Evolutionary conservation across 805 yeast species (phyloP), one percentile per base, ranked within the genome.

Genomic region (Candida verbasci): DNA sequence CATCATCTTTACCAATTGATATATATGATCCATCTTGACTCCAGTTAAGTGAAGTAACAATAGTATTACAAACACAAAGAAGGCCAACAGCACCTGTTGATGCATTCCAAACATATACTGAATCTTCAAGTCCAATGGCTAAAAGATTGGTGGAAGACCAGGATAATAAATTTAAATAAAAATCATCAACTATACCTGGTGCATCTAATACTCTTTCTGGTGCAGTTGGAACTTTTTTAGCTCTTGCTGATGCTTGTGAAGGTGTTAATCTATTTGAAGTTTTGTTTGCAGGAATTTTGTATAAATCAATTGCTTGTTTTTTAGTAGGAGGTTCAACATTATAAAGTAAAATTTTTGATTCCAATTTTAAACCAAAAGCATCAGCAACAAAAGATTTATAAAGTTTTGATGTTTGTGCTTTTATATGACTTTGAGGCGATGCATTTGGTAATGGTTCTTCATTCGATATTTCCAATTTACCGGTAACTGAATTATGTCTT

Each of bases 181-280:
- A 93, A 62, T 93, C 98, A 58, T 93, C 96, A 16, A 82, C 73
- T 40, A 89, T 72, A 0, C 96, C 96, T 0, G 98, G 98, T 0
- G 97, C 98, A 62, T 93, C 98, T 27, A 93, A 68, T 1, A 93
- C 95, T 44, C 95, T 74, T 46, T 86, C 96, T 1, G 98, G 97
- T 23, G 86, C 85, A 0, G 86, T 78, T 17, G 94, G 86, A 31
- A 93, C 72, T 48, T 80, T 81, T 46, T 95, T 78, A 33, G 86
- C 75, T 49, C 88, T 68, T 12, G 84, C 79, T 24, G 78, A 70
- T 4, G 82, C 84, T 18, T 73, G 67, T 9, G 72, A 62, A 0
- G 80, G 72, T 9, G 68, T 61, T 31, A 64, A 51, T 24, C 48
- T 49, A 52, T 40, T 55, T 46, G 27, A 46, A 40, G 28, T 41